Conservation (phyloP, 176 grass and related monocot species). For the Saccharum spontaneum region DNA sequence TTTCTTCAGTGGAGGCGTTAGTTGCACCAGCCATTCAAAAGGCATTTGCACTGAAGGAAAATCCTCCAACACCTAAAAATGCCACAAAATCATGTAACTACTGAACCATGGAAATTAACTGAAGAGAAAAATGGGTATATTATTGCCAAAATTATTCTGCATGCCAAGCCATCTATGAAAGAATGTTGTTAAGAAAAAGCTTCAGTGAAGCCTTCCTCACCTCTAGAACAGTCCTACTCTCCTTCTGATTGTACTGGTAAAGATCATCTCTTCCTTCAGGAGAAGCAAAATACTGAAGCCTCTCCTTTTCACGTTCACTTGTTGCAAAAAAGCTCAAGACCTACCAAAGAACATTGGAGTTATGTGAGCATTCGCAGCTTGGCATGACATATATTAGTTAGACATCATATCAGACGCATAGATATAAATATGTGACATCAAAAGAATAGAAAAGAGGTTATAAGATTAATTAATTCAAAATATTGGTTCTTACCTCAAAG, state of each 20-base stretch:
- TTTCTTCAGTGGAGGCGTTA: constrained; percentile 90
- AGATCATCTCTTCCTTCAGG: constrained; percentile 94
- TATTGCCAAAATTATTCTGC: not conserved
- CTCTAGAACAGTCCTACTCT: constrained; percentile 79
- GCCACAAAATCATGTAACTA: constrained; percentile 17
- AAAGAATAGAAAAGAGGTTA: constrained; percentile 1
- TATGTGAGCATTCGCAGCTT: constrained; percentile 15
- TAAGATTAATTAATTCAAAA: constrained; percentile 21
- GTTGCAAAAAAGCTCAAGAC: constrained; percentile 83
- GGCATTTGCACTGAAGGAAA: constrained; percentile 88
- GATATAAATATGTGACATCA: not conserved
- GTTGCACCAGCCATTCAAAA: constrained; percentile 95
- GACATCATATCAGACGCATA: constrained; percentile 10
- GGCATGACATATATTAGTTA: not conserved
- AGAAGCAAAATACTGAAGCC: constrained; percentile 87
- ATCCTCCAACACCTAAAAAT: constrained; percentile 79
- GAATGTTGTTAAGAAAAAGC: not conserved
- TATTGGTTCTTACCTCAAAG: constrained; percentile 73
- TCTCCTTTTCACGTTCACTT: constrained; percentile 84
- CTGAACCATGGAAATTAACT: constrained; percentile 25
- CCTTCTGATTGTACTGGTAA: constrained; percentile 91
- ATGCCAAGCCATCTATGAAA: constrained; percentile 1
- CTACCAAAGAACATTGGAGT: constrained; percentile 38
- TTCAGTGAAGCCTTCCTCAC: constrained; percentile 41
- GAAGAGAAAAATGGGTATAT: not conserved